Percentiles rank a stretch among this genome's conserved stretches.
phyloP scores from a whole-genome alignment of 192 early-diverging fungal species.

The Oehlia diaphana region DNA sequence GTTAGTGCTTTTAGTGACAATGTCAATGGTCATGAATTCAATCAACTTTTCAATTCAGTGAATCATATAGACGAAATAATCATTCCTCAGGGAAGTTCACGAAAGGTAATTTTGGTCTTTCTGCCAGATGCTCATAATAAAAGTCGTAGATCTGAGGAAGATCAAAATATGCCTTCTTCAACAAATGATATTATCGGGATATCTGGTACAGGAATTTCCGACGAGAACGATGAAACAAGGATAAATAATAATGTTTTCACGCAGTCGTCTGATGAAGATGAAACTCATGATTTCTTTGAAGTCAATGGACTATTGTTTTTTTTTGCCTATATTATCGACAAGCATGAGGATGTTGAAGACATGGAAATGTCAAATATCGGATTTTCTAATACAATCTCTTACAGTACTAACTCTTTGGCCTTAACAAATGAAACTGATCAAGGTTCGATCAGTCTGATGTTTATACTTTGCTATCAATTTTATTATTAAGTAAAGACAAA shows the following conservation, averaged over 20 bases:
- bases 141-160: conserved; percentile 27
- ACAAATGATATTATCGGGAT: not conserved
- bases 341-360: not conserved
- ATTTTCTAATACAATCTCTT: not conserved
- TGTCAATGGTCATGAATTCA: conserved; percentile 66
- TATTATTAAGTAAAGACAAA: not conserved
- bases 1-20: conserved; percentile 40
- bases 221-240: conserved; percentile 33
- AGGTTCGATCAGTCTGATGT: not conserved
- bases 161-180: conserved; percentile 27
- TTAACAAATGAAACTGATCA: not conserved
- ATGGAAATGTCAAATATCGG: not conserved
- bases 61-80: conserved; percentile 73
- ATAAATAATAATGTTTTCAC: not conserved
- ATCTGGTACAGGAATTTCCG: conserved; percentile 31
- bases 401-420: not conserved
- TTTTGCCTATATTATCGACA: conserved; percentile 61
- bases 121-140: conserved; percentile 53
- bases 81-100: conserved; percentile 65
- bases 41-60: conserved; percentile 93
- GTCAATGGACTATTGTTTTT: conserved; percentile 85
- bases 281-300: conserved; percentile 62
- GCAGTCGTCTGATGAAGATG: conserved; percentile 49
- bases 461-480: conserved; percentile 17
- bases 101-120: conserved; percentile 79